Percentiles rank a stretch among this genome's conserved stretches.
phyloP scores from a whole-genome alignment of 495 filamentous ascomycete genomes.

The Aspergillus biplanus region DNA sequence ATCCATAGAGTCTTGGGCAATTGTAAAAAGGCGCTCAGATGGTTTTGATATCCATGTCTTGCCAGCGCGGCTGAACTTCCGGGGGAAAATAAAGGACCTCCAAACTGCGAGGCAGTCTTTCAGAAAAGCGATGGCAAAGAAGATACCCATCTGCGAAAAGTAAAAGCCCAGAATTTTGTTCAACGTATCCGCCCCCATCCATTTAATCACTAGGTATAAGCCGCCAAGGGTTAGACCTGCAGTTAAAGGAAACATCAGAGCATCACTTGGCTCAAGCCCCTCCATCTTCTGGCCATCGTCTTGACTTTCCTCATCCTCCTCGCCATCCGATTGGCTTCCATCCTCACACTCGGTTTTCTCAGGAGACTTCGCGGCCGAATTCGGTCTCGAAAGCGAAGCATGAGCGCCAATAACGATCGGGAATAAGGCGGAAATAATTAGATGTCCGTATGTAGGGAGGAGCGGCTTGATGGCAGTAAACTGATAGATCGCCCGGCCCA shows the following conservation, averaged over 20 bases:
- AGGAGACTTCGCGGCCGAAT: constrained; percentile 69
- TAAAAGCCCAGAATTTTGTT: constrained; percentile 87
- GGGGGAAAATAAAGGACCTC: constrained; percentile 74
- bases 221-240: constrained; percentile 73
- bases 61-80: constrained; percentile 43
- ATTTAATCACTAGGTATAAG: constrained; percentile 89
- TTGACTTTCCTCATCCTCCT: constrained; percentile 50
- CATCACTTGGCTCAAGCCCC: constrained; percentile 78
- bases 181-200: constrained; percentile 75
- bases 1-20: constrained; percentile 12
- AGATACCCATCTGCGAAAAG: constrained; percentile 78
- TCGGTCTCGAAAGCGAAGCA: constrained; percentile 73
- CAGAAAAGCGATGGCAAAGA: constrained; percentile 69
- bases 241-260: constrained; percentile 82
- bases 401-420: constrained; percentile 75
- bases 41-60: constrained; percentile 43
- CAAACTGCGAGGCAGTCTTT: constrained; percentile 68
- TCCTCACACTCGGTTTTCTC: constrained; percentile 63
- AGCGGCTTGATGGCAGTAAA: constrained; percentile 54
- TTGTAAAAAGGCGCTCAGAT: constrained; percentile 36
- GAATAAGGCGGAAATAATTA: constrained; percentile 68
- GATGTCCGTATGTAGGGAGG: constrained; percentile 68
- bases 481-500: constrained; percentile 54
- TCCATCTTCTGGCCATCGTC: constrained; percentile 63
- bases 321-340: constrained; percentile 51